These are phyloP conservation scores for Didymellaceae sp. DNA, from an alignment of 2,329 filamentous ascomycete species.

Conservation along the genomic window DNA sequence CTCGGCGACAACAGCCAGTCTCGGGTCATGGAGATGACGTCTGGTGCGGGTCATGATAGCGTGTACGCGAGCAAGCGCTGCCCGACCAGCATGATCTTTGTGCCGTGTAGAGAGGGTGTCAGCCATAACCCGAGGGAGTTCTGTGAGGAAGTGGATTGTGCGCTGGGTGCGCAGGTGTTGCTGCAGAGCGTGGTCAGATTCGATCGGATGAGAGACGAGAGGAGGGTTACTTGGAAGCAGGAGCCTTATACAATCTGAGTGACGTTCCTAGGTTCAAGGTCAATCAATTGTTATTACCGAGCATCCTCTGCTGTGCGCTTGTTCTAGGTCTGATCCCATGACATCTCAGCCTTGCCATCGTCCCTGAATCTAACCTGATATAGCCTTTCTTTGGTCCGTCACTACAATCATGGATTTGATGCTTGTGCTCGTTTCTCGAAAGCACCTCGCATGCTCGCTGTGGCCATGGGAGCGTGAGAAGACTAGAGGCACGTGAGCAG, in stretches of 20 bases:
- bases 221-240: constrained; percentile 41
- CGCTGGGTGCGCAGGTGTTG: constrained; percentile 57
- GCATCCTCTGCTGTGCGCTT: too few relatives aligned
- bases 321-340: too few relatives aligned
- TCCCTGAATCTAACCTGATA: too few relatives aligned
- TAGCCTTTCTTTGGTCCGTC: too few relatives aligned
- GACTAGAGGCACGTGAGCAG: too few relatives aligned
- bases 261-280: not conserved
- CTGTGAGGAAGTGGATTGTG: constrained; percentile 55
- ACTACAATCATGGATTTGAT: too few relatives aligned
- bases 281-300: too few relatives aligned
- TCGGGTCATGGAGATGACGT: constrained; percentile 66
- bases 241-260: constrained; percentile 33
- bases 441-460: too few relatives aligned
- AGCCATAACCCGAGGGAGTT: constrained; percentile 57
- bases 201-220: constrained; percentile 53
- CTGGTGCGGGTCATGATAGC: constrained; percentile 69
- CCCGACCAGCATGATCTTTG: constrained; percentile 58
- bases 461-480: too few relatives aligned
- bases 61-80: constrained; percentile 54
- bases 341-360: too few relatives aligned
- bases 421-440: too few relatives aligned
- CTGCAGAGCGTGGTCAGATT: constrained; percentile 58
- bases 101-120: constrained; percentile 56
- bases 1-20: constrained; percentile 56